phyloP scores from a whole-genome alignment of 1,284 basidiomycete genomes.

The Puccinia hordei region DNA sequence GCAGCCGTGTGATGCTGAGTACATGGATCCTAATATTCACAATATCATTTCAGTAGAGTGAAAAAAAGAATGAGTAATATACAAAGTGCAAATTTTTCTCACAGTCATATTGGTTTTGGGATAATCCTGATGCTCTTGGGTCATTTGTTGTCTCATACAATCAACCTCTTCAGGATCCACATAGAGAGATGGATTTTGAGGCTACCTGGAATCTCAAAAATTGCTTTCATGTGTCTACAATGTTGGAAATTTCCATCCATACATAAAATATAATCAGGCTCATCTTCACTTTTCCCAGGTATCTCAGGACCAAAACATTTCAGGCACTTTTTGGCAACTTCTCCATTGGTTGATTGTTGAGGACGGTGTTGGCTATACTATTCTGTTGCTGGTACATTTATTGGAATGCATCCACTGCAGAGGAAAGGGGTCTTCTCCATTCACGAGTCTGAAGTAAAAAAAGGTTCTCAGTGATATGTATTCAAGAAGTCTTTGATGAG shows the following conservation, averaged over 20 bases:
- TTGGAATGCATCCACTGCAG: conserved; percentile 14
- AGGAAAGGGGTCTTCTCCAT: conserved; percentile 27
- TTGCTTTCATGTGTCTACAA: conserved; percentile 10
- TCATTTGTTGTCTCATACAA: not conserved
- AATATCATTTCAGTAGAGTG: too few species aligned
- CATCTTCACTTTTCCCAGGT: not conserved
- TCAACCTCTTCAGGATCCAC: not conserved
- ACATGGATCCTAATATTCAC: conserved; percentile 2
- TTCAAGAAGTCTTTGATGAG: too few species aligned
- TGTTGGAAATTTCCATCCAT: conserved; percentile 32
- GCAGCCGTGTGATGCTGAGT: conserved; percentile 27
- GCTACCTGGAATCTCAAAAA: not conserved
- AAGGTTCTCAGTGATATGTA: not conserved
- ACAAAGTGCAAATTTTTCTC: too few species aligned
- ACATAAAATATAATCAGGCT: conserved; percentile 16
- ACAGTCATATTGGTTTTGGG: too few species aligned
- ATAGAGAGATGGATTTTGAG: not conserved
- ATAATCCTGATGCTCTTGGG: not conserved
- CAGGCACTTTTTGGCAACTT: conserved; percentile 7
- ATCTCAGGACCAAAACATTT: not conserved
- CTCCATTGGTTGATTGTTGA: not conserved
- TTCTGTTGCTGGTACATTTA: conserved; percentile 3
- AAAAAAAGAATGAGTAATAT: too few species aligned
- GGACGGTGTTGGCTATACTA: not conserved
- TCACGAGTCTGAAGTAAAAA: not conserved